Conservation (phyloP, 2,329 filamentous ascomycete genomes). For the Fusarium pseudonygamai region DNA sequence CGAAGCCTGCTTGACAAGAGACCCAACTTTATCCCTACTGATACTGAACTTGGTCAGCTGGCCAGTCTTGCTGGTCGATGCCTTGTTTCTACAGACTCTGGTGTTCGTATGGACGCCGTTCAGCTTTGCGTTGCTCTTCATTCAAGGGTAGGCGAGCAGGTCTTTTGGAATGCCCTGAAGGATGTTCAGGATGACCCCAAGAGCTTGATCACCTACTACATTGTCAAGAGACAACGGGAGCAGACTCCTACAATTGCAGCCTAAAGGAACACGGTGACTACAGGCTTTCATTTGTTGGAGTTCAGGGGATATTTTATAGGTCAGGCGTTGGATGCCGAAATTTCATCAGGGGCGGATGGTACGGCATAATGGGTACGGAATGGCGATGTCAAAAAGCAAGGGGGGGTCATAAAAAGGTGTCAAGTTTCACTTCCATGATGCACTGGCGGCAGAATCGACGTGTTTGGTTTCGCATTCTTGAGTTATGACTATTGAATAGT, state of each 20-base stretch:
- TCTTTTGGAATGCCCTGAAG: conserved; percentile 75
- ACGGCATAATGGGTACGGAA: conserved; percentile 7
- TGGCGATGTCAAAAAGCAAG: conserved; percentile 12
- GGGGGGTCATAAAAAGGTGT: conserved; percentile 4
- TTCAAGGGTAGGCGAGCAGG: conserved; percentile 64
- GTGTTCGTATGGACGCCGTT: conserved; percentile 78
- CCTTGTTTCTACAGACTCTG: conserved; percentile 68
- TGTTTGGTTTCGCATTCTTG: conserved; percentile 20
- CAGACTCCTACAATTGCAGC: conserved; percentile 33
- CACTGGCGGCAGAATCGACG: conserved; percentile 8
- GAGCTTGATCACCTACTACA: conserved; percentile 83
- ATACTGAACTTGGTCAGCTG: conserved; percentile 62
- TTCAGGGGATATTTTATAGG: conserved; percentile 1
- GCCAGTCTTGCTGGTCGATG: conserved; percentile 63
- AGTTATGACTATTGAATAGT: conserved; percentile 33
- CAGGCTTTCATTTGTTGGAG: conserved; percentile 1
- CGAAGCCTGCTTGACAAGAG: conserved; percentile 65
- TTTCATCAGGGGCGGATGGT: conserved; percentile 20
- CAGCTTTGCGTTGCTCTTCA: conserved; percentile 81
- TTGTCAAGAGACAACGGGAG: conserved; percentile 75
- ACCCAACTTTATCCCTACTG: conserved; percentile 58
- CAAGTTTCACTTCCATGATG: conserved; percentile 15
- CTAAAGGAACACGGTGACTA: neutral
- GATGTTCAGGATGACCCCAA: conserved; percentile 76
- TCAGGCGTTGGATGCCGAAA: conserved; percentile 38